These are phyloP conservation scores for Agaricus blazei DNA, from an alignment of 768 basidiomycete genomes.

Conservation along the genomic window DNA sequence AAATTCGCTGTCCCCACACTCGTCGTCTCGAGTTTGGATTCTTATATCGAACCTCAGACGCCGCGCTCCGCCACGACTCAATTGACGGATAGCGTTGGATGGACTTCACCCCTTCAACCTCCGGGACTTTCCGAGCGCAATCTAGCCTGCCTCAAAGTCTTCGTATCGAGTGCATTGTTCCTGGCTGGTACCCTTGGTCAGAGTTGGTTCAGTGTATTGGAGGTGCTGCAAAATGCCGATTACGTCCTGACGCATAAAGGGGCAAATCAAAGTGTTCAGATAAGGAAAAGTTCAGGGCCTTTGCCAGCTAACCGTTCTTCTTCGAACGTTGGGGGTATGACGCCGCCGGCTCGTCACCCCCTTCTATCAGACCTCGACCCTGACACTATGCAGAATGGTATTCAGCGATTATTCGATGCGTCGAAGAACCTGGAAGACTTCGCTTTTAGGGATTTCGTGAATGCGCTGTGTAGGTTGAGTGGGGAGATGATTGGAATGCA, in stretches of 20 bases:
- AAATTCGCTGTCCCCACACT: constrained; percentile 89
- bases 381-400: constrained; percentile 66
- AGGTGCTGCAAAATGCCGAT: constrained; percentile 91
- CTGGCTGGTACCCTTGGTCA: constrained; percentile 83
- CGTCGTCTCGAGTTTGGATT: constrained; percentile 81
- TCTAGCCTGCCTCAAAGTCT: constrained; percentile 81
- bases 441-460: constrained; percentile 73
- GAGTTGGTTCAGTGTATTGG: constrained; percentile 89
- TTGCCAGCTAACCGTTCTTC: constrained; percentile 31
- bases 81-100: constrained; percentile 65
- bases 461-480: constrained; percentile 80
- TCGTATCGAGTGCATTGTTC: constrained; percentile 72
- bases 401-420: constrained; percentile 83
- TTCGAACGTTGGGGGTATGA: constrained; percentile 21
- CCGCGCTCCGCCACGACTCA: constrained; percentile 53
- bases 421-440: constrained; percentile 79
- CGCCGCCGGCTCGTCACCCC: constrained; percentile 40
- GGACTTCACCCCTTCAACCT: constrained; percentile 43
- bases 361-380: constrained; percentile 69
- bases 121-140: constrained; percentile 88
- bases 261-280: constrained; percentile 22
- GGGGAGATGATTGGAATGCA: constrained; percentile 93
- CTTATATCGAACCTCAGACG: constrained; percentile 43
- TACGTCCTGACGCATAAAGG: constrained; percentile 76
- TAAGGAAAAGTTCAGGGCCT: constrained; percentile 22